A percentile compares a stretch with the other conserved stretches of the same genome.
phyloP scores from a whole-genome alignment of 768 basidiomycete genomes.

The Suillus cothurnatus region DNA sequence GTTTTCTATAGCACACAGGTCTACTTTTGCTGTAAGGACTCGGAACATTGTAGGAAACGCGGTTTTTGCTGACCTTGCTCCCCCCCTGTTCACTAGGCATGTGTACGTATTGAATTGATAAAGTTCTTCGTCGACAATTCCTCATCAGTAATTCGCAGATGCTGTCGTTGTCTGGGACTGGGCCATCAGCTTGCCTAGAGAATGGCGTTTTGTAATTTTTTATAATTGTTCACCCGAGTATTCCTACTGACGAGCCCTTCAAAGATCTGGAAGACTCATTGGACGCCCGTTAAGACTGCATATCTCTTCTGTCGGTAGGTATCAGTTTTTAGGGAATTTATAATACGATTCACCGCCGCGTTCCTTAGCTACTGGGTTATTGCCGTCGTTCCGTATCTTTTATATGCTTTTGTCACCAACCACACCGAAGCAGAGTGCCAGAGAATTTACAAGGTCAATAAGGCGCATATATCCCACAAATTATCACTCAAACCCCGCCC shows the following conservation, averaged over 20 bases:
- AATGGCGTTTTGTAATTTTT: slow-evolving; percentile 69
- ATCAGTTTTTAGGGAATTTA: slow-evolving; percentile 21
- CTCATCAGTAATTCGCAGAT: slow-evolving; percentile 44
- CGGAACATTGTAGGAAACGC: slow-evolving; percentile 11
- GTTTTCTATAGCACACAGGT: slow-evolving; percentile 53
- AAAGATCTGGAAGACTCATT: slow-evolving; percentile 80
- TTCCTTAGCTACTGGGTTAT: slow-evolving; percentile 77
- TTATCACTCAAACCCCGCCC: slow-evolving; percentile 1
- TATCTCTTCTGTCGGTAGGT: slow-evolving; percentile 83
- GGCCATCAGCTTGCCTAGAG: slow-evolving; percentile 75
- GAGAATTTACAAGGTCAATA: slow-evolving; percentile 64
- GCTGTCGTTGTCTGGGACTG: slow-evolving; percentile 86
- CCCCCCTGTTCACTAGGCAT: slow-evolving; percentile 51
- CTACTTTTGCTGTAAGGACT: slow-evolving; percentile 78
- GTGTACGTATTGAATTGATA: slow-evolving; percentile 50
- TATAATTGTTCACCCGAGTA: slow-evolving; percentile 1
- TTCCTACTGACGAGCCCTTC: slow-evolving; percentile 3
- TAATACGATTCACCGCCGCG: slow-evolving; percentile 8
- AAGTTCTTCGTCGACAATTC: slow-evolving; percentile 14
- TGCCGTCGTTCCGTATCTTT: slow-evolving; percentile 72
- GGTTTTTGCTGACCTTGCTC: slow-evolving; percentile 30
- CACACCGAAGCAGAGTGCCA: slow-evolving; percentile 66
- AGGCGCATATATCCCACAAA: background rate
- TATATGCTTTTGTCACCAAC: slow-evolving; percentile 75
- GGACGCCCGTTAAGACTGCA: slow-evolving; percentile 83